phyloP scores from a whole-genome alignment of 2,329 filamentous ascomycete species.

The Coniochaeta prunicola region DNA sequence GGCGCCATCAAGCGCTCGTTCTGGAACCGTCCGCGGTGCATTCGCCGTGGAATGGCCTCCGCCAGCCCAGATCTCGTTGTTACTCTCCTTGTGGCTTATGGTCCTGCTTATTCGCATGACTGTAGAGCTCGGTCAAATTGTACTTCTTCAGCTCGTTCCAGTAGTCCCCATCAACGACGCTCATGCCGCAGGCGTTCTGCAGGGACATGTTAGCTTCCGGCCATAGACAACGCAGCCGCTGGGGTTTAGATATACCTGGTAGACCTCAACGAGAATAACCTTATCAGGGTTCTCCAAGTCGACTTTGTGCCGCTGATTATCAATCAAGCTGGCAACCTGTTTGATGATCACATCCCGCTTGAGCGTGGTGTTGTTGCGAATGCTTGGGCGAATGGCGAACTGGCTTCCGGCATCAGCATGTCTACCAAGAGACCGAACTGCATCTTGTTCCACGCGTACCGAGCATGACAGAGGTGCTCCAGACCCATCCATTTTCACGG shows the following conservation, averaged over 20 bases:
- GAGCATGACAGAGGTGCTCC: conserved; percentile 22
- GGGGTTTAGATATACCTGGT: conserved; percentile 52
- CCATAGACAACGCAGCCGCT: not conserved
- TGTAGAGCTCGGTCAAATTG: conserved; percentile 70
- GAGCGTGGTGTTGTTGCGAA: conserved; percentile 65
- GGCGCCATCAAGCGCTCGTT: too few relatives aligned
- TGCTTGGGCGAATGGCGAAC: conserved; percentile 79
- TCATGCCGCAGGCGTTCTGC: conserved; percentile 70
- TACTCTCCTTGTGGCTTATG: too few relatives aligned
- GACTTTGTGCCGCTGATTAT: conserved; percentile 59
- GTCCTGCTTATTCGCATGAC: conserved; percentile 21
- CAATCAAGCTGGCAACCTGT: conserved; percentile 59
- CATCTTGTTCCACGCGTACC: conserved; percentile 26
- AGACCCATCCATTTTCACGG: not conserved
- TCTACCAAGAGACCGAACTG: not conserved
- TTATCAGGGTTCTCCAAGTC: conserved; percentile 72
- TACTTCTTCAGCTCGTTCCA: conserved; percentile 70
- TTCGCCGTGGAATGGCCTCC: not conserved
- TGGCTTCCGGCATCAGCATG: conserved; percentile 23
- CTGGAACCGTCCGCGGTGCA: too few relatives aligned
- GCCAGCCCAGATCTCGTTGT: not conserved
- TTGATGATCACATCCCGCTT: conserved; percentile 65
- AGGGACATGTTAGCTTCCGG: conserved; percentile 8
- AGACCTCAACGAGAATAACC: conserved; percentile 73
- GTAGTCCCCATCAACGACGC: conserved; percentile 63